Percentiles rank a stretch among this genome's conserved stretches.
Conservation (phyloP, 148 eudicot species). For the Rheum nobile region DNA sequence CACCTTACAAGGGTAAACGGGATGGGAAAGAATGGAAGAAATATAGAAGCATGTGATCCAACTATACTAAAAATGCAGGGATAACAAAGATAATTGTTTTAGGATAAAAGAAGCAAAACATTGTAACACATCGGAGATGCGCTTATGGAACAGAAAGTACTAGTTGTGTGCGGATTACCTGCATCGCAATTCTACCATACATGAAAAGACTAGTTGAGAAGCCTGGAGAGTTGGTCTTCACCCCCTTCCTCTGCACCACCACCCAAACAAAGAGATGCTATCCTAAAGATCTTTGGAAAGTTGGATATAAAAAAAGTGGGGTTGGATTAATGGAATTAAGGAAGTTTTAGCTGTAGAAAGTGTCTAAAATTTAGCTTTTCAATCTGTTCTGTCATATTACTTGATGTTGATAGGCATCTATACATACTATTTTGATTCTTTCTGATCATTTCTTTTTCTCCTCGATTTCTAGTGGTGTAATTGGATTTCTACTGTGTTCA, state of each 20-base stretch:
- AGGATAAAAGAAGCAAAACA: neutral
- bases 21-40: neutral
- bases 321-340: neutral
- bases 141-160: neutral
- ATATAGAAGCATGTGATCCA: neutral
- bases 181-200: neutral
- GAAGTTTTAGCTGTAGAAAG: neutral
- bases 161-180: neutral
- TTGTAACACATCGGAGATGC: neutral
- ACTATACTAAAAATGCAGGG: neutral
- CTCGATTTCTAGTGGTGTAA: slow-evolving; percentile 51
- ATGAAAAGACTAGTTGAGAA: neutral
- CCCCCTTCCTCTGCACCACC: neutral
- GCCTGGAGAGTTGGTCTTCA: neutral
- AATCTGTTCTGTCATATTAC: neutral
- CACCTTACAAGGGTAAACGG: neutral
- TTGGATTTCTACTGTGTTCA: slow-evolving; percentile 87
- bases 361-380: neutral
- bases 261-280: neutral
- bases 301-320: neutral
- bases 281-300: neutral
- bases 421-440: neutral
- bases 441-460: slow-evolving; percentile 4
- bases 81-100: neutral
- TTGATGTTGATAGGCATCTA: neutral